phyloP scores from a whole-genome alignment of 169 alveolate genomes.

The Plasmodium vinckei region DNA sequence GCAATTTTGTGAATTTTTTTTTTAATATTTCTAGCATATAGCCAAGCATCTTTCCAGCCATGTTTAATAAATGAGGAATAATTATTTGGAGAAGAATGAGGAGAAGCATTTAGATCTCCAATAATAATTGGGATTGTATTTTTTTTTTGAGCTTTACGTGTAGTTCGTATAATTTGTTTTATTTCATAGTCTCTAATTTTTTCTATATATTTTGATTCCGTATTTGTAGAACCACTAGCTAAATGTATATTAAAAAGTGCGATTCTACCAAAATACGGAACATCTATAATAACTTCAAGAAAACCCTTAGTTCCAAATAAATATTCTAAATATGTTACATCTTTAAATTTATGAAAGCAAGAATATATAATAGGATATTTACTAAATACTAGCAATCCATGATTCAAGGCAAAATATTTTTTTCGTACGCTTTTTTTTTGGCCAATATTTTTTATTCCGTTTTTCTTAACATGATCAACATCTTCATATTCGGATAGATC shows the following conservation, averaged over 20 bases:
- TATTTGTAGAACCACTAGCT: constrained; percentile 93
- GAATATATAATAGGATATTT: constrained; percentile 90
- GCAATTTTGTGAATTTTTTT: constrained; percentile 18
- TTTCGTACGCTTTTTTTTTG: constrained; percentile 5
- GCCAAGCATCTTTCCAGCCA: constrained; percentile 92
- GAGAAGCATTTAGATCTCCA: constrained; percentile 93
- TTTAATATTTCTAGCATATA: constrained; percentile 58
- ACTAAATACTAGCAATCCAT: constrained; percentile 91
- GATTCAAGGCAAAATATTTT: constrained; percentile 81
- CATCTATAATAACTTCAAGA: constrained; percentile 89
- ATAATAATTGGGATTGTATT: constrained; percentile 91
- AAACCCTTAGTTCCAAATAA: constrained; percentile 91
- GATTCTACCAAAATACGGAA: constrained; percentile 88
- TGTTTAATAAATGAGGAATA: constrained; percentile 88
- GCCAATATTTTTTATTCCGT: neutral
- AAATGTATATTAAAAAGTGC: constrained; percentile 90
- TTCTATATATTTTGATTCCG: constrained; percentile 90
- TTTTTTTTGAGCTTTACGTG: constrained; percentile 86
- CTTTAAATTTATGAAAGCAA: constrained; percentile 88
- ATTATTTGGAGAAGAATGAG: constrained; percentile 90
- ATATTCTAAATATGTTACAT: constrained; percentile 90
- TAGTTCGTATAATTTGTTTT: constrained; percentile 87
- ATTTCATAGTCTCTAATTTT: constrained; percentile 89
- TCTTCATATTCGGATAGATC: neutral
- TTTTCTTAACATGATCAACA: neutral